Evolutionary conservation across 1,139 yeast genomes (phyloP).

Genomic region (Candida neerlandica): DNA sequence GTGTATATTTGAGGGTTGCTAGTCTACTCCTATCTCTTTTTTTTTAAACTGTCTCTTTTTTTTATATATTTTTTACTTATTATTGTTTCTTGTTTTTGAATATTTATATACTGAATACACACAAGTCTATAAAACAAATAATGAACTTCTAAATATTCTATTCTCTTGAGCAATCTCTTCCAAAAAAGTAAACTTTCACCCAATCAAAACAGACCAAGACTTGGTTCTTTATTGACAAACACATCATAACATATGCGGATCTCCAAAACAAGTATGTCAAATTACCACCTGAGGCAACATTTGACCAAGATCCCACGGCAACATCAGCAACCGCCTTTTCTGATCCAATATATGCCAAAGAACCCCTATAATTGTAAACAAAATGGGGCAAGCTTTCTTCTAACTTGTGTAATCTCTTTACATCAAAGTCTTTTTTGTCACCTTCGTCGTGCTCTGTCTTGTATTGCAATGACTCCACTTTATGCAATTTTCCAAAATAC

Average conservation of each 20-base stretch:
- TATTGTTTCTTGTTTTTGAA: background rate
- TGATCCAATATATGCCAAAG: conserved; percentile 80
- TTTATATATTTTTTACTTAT: background rate
- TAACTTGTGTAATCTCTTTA: conserved; percentile 39
- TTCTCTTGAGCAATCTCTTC: conserved; percentile 76
- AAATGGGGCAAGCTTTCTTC: conserved; percentile 56
- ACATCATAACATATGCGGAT: conserved; percentile 88
- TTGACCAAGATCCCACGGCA: conserved; percentile 83
- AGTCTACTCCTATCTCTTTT: background rate
- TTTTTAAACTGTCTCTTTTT: background rate
- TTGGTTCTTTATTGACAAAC: conserved; percentile 85
- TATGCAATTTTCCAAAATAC: conserved; percentile 68
- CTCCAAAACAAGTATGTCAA: conserved; percentile 92
- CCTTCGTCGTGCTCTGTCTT: conserved; percentile 27
- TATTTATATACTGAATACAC: background rate
- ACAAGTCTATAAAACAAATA: conserved; percentile 1
- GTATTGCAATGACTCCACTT: conserved; percentile 61
- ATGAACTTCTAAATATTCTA: conserved; percentile 18
- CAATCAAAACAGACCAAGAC: conserved; percentile 83
- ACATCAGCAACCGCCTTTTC: conserved; percentile 93
- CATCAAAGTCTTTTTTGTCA: conserved; percentile 37
- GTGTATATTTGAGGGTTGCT: background rate
- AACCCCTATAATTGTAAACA: conserved; percentile 67
- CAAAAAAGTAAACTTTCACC: conserved; percentile 82
- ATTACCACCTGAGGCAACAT: conserved; percentile 79